phyloP scores from a whole-genome alignment of 1,284 basidiomycete genomes.

The Xerocomus cyaneibrunnescens region DNA sequence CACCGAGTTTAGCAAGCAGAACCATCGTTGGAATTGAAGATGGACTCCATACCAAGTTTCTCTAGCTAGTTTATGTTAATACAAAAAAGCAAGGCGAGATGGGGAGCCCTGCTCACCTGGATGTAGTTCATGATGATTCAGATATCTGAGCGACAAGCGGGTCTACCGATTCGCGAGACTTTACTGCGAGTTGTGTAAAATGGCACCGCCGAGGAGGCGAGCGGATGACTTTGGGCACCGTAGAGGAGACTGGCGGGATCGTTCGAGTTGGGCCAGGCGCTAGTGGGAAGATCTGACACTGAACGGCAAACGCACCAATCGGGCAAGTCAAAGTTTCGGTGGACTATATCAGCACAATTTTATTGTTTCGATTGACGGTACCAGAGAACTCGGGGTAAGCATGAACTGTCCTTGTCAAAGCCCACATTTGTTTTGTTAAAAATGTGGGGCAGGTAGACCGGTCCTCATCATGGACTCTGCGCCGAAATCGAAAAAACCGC shows the following conservation, averaged over 20 bases:
- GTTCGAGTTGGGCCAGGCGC: not conserved
- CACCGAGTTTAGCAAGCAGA: conserved; percentile 8
- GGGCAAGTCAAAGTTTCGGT: conserved; percentile 7
- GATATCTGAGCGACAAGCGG: not conserved
- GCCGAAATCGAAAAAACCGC: conserved; percentile 50
- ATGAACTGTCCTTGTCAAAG: not conserved
- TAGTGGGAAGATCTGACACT: not conserved
- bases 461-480: conserved; percentile 38
- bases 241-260: not conserved
- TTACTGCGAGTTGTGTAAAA: conserved; percentile 4
- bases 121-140: conserved; percentile 35
- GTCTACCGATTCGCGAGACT: not conserved
- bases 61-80: conserved; percentile 30
- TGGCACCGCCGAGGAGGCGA: conserved; percentile 4
- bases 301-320: not conserved
- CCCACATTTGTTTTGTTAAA: not conserved
- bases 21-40: not conserved
- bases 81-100: not conserved
- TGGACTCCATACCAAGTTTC: conserved; percentile 30
- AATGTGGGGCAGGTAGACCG: not conserved
- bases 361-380: not conserved
- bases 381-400: conserved; percentile 3
- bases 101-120: conserved; percentile 22
- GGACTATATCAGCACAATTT: not conserved
- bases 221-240: conserved; percentile 1